phyloP scores from a whole-genome alignment of 768 basidiomycete species.

The Collybia nuda region DNA sequence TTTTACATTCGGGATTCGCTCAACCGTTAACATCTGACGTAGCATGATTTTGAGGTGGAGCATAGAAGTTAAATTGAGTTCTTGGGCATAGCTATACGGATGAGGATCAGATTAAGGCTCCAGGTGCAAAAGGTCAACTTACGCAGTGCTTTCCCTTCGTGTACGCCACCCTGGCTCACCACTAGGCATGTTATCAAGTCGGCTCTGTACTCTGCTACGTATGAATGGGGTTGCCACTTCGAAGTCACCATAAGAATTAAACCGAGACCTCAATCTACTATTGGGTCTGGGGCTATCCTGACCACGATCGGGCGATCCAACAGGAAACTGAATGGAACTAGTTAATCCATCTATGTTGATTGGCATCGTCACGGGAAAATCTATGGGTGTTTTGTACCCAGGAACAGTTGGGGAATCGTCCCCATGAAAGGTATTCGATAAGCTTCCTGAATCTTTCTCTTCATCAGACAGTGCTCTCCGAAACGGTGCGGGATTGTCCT shows the following conservation, averaged over 20 bases:
- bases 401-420: conserved; percentile 43
- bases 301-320: conserved; percentile 72
- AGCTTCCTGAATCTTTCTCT: conserved; percentile 56
- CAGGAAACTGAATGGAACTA: conserved; percentile 81
- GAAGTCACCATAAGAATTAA: conserved; percentile 71
- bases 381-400: conserved; percentile 51
- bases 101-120: conserved; percentile 2
- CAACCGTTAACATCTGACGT: conserved; percentile 83
- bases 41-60: conserved; percentile 89
- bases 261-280: conserved; percentile 55
- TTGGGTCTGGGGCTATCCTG: conserved; percentile 56
- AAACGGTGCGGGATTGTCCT: conserved; percentile 71
- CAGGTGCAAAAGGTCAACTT: conserved; percentile 28
- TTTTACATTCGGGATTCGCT: conserved; percentile 74
- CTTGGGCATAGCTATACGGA: conserved; percentile 67
- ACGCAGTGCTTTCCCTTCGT: conserved; percentile 89
- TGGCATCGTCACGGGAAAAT: conserved; percentile 57
- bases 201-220: conserved; percentile 81
- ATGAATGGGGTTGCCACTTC: conserved; percentile 78
- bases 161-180: conserved; percentile 83
- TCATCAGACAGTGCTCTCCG: conserved; percentile 75
- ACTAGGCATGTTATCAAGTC: conserved; percentile 55
- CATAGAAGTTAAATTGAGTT: conserved; percentile 85
- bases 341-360: conserved; percentile 48
- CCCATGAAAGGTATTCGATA: conserved; percentile 38